Conservation (phyloP, 352 stramenopile species). For the Bremia lactucae region DNA sequence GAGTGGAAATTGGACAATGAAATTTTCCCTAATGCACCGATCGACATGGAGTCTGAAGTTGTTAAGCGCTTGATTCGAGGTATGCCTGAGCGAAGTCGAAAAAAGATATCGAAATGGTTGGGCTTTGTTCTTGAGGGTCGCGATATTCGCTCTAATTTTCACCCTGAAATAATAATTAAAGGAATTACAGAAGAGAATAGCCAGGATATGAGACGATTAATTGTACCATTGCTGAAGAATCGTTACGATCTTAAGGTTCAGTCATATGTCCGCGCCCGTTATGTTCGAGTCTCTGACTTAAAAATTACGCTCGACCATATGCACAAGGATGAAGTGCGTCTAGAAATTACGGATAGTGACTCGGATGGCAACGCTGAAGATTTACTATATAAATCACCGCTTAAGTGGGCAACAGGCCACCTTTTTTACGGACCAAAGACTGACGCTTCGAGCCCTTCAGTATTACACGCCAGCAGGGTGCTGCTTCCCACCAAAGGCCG, state of each 20-base stretch:
- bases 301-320: slow-evolving; percentile 58
- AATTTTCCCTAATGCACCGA: slow-evolving; percentile 48
- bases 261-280: slow-evolving; percentile 46
- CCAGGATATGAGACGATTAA: slow-evolving; percentile 52
- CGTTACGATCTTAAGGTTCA: slow-evolving; percentile 57
- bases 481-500: slow-evolving; percentile 29
- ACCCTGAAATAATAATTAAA: slow-evolving; percentile 60
- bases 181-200: slow-evolving; percentile 53
- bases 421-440: slow-evolving; percentile 60
- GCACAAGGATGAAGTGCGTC: slow-evolving; percentile 46
- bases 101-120: slow-evolving; percentile 68
- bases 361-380: slow-evolving; percentile 3
- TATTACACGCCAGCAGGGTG: slow-evolving; percentile 39
- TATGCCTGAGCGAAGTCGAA: slow-evolving; percentile 48
- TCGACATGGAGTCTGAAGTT: slow-evolving; percentile 70
- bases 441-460: slow-evolving; percentile 40
- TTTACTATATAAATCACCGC: slow-evolving; percentile 4
- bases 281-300: slow-evolving; percentile 50
- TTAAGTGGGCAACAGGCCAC: slow-evolving; percentile 43
- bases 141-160: slow-evolving; percentile 63
- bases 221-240: slow-evolving; percentile 63
- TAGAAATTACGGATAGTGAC: slow-evolving; percentile 24
- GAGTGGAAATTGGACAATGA: slow-evolving; percentile 57
- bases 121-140: slow-evolving; percentile 57
- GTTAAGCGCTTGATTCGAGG: slow-evolving; percentile 53